Percentiles rank a stretch among this genome's conserved stretches.
phyloP scores from a whole-genome alignment of 2,329 filamentous ascomycete species.

The Fusarium sp. region DNA sequence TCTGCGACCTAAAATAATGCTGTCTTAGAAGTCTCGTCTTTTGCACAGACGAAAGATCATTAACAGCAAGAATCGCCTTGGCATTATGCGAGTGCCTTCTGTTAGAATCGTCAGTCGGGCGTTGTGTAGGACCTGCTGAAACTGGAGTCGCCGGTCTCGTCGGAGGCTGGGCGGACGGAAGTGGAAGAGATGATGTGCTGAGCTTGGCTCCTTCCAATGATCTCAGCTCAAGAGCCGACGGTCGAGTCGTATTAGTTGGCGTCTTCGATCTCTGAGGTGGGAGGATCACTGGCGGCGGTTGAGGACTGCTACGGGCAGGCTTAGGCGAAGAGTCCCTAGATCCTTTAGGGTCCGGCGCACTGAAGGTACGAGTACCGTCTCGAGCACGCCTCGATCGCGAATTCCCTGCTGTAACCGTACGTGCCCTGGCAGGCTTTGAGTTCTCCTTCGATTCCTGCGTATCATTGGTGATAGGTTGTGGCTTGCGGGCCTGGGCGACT shows the following conservation, averaged over 20 bases:
- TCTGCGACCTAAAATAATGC: slow-evolving; percentile 86
- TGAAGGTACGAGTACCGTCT: slow-evolving; percentile 59
- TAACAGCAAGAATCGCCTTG: slow-evolving; percentile 68
- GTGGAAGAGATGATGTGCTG: slow-evolving; percentile 75
- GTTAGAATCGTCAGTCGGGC: slow-evolving; percentile 62
- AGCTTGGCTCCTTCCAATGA: slow-evolving; percentile 72
- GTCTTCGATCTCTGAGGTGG: slow-evolving; percentile 49
- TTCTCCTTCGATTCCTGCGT: slow-evolving; percentile 57
- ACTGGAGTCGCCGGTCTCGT: slow-evolving; percentile 69
- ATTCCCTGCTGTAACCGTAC: slow-evolving; percentile 70
- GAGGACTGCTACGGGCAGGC: slow-evolving; percentile 44
- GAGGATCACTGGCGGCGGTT: slow-evolving; percentile 34
- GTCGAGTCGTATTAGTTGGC: slow-evolving; percentile 56
- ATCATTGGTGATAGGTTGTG: slow-evolving; percentile 60
- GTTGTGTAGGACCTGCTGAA: slow-evolving; percentile 63
- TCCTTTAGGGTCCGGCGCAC: slow-evolving; percentile 57
- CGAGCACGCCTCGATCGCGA: slow-evolving; percentile 63
- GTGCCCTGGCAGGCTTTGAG: slow-evolving; percentile 68
- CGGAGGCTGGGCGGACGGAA: slow-evolving; percentile 67
- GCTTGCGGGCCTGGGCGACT: slow-evolving; percentile 83
- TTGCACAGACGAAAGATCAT: slow-evolving; percentile 72
- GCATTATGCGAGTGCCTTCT: slow-evolving; percentile 72
- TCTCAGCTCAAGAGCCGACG: slow-evolving; percentile 65
- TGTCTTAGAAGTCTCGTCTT: slow-evolving; percentile 80
- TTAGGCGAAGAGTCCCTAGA: slow-evolving; percentile 47